Base-by-base conservation (phyloP, 257 asterid genomes). In the Anisodus acutangulus region DNA sequence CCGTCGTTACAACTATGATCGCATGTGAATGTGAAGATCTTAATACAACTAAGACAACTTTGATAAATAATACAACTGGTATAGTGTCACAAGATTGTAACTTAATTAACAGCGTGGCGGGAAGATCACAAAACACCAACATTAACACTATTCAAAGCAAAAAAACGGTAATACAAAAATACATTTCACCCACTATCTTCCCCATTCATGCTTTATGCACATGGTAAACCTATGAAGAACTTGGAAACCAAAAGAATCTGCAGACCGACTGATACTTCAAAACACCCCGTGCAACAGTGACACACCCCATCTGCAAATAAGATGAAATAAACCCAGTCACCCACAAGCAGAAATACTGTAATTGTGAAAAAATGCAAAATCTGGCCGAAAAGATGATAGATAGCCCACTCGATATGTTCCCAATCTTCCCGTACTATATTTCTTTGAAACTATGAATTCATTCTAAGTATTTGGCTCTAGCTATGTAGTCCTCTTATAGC, bases 181-280 rank as follows among this genome's bases (percentile, higher is more conserved):
- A 76, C 53, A 26, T 7, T 8, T 53, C 64, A 26, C 81, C 81
- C 59, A 26, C 47, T 26, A 8, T 9, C 39, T 43, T 51, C 64
- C 2, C 63, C 62, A 13, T 53, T 76, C 11, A 76, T 53, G 81
- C 47, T 53, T 51, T 26, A 76, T 76, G 81, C 81, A 53, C 81
- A 76, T 53, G 47, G 59, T 51, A 76, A 51, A 76, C 17, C 45
- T 78, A 76, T 15, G 81, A 63, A 26, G 45, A 76, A 53, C 26
- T 76, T 76, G 26, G 41, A 47, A 51, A 76, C 26, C 64, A 76
- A 51, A 51, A 76, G 47, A 13, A 51, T 51, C 26, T 26, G 64
- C 49, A 76, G 47, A 54, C 12, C 13, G 64, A 51, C 63, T 51
- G 47, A 51, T 26, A 22, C 12, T 47, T 53, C 26, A 51, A 78